These are phyloP conservation scores for Rubia balearica DNA, from an alignment of 305 asterid genomes.

Conservation along the genomic window DNA sequence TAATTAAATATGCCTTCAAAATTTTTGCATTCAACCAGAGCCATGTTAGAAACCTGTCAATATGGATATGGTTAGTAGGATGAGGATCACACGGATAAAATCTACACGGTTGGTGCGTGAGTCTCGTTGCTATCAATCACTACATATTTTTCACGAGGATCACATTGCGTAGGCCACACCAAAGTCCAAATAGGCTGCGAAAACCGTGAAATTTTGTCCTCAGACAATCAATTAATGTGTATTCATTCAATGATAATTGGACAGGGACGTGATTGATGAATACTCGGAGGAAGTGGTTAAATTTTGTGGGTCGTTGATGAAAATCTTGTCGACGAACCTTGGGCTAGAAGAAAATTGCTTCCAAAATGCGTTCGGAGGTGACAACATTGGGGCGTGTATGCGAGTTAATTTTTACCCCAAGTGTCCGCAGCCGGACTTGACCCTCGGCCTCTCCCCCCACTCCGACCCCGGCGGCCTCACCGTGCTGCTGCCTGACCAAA, in stretches of 20 bases:
- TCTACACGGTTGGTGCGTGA: background rate
- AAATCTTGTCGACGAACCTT: slow-evolving; percentile 46
- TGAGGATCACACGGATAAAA: background rate
- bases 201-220: background rate
- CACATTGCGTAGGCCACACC: background rate
- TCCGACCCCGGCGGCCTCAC: slow-evolving; percentile 97
- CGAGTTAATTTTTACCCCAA: slow-evolving; percentile 82
- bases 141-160: slow-evolving; percentile 4
- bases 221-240: background rate
- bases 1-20: too few species aligned
- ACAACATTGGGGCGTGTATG: slow-evolving; percentile 63
- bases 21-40: too few species aligned
- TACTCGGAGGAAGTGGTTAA: slow-evolving; percentile 55
- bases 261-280: slow-evolving; percentile 60
- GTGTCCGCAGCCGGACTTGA: slow-evolving; percentile 75
- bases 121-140: background rate
- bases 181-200: background rate
- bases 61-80: background rate
- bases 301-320: slow-evolving; percentile 55
- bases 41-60: too few species aligned
- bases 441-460: slow-evolving; percentile 76
- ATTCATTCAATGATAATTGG: background rate
- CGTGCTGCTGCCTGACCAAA: slow-evolving; percentile 54
- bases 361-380: slow-evolving; percentile 64
- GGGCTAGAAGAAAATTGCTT: slow-evolving; percentile 49